phyloP scores from a whole-genome alignment of 148 eudicot genomes.

The Vaccinium corymbosum region DNA sequence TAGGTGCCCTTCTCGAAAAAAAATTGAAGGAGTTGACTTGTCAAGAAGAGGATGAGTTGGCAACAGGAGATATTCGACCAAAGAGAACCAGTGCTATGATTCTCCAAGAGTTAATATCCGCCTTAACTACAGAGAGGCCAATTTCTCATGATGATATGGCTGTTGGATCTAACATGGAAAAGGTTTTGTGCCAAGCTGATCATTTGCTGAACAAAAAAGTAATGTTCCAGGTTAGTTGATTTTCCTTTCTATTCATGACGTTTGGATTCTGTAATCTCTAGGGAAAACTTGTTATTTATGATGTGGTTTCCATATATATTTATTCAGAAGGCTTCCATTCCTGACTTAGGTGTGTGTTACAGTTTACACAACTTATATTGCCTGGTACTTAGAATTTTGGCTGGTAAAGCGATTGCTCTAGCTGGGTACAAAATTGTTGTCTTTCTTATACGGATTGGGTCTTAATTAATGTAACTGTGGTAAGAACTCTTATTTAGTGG shows the following conservation, averaged over 20 bases:
- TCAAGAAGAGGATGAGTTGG: slow-evolving; percentile 65
- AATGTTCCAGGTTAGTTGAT: slow-evolving; percentile 25
- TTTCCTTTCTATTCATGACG: background rate
- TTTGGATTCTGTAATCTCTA: background rate
- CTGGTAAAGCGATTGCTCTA: background rate
- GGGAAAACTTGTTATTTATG: background rate
- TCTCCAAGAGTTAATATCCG: slow-evolving; percentile 87
- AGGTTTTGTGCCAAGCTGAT: slow-evolving; percentile 8
- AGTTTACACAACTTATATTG: background rate
- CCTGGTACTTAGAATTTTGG: background rate
- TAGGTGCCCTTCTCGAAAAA: slow-evolving; percentile 68
- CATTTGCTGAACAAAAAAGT: slow-evolving; percentile 11
- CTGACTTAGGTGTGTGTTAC: background rate
- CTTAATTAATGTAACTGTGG: no score
- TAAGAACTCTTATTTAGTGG: no score
- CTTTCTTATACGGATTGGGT: background rate
- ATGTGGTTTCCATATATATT: background rate
- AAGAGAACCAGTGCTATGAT: slow-evolving; percentile 66
- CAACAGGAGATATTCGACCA: slow-evolving; percentile 35
- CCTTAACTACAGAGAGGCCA: slow-evolving; percentile 60
- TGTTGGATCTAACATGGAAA: slow-evolving; percentile 23
- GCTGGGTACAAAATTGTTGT: background rate
- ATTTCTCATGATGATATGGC: slow-evolving; percentile 25
- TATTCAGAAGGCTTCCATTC: background rate
- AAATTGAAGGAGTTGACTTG: slow-evolving; percentile 68